Percentiles rank a stretch among this genome's conserved stretches.
phyloP scores from a whole-genome alignment of 2,329 filamentous ascomycete species.

The Colletotrichum spinosum region DNA sequence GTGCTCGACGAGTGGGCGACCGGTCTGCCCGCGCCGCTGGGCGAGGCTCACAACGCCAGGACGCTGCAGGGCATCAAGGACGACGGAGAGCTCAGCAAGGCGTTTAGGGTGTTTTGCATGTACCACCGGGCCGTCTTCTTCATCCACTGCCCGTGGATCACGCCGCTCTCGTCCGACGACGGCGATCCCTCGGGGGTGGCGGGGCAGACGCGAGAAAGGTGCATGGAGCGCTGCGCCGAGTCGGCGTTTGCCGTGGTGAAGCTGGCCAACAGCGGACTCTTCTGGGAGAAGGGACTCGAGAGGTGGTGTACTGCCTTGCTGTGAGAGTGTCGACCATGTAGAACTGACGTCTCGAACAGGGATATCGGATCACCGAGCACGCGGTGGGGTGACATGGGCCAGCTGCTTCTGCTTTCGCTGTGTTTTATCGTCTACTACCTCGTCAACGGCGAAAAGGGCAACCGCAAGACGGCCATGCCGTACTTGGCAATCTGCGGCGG shows the following conservation, averaged over 20 bases:
- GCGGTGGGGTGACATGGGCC: conserved; percentile 27
- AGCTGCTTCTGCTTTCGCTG: conserved; percentile 29
- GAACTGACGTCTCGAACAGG: neutral
- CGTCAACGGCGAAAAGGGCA: conserved; percentile 16
- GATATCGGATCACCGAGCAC: conserved; percentile 21
- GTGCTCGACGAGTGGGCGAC: conserved; percentile 25
- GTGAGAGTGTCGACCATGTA: neutral
- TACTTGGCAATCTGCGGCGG: conserved; percentile 30
- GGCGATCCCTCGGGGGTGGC: conserved; percentile 1
- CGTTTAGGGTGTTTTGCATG: conserved; percentile 31
- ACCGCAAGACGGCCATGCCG: conserved; percentile 22
- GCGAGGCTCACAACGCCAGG: conserved; percentile 18
- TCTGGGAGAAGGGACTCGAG: conserved; percentile 26
- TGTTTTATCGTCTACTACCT: conserved; percentile 33
- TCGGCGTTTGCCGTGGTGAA: conserved; percentile 28
- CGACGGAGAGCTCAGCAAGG: conserved; percentile 12
- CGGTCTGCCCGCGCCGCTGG: conserved; percentile 17
- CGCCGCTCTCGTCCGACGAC: conserved; percentile 5
- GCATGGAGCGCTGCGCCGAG: conserved; percentile 22
- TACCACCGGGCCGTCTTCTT: conserved; percentile 27
- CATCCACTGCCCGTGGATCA: conserved; percentile 27
- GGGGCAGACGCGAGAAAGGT: conserved; percentile 12
- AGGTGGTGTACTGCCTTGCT: neutral
- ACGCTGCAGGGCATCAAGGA: conserved; percentile 19
- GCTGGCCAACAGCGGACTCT: conserved; percentile 24